phyloP scores from a whole-genome alignment of 2,329 filamentous ascomycete genomes.

The Lachnellula arida region DNA sequence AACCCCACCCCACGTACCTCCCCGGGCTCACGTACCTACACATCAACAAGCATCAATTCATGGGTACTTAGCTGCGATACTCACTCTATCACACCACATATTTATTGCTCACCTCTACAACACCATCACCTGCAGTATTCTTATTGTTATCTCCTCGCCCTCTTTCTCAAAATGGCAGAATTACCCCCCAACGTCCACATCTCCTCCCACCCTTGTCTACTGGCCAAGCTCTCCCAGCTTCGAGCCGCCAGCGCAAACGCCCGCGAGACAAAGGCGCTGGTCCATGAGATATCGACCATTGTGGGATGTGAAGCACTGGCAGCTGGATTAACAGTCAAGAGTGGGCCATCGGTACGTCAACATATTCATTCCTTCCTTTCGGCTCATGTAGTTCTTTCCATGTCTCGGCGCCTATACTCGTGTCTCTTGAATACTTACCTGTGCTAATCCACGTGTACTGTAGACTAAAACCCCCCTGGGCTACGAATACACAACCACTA shows the following conservation, averaged over 20 bases:
- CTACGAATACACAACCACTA: slow-evolving; percentile 65
- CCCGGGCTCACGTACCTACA: neutral
- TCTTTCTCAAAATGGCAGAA: slow-evolving; percentile 22
- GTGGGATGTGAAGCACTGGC: slow-evolving; percentile 78
- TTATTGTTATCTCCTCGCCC: neutral
- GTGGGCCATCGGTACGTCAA: slow-evolving; percentile 57
- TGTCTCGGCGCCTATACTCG: neutral
- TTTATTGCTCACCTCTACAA: slow-evolving; percentile 5
- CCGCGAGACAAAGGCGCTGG: slow-evolving; percentile 72
- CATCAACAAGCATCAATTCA: neutral
- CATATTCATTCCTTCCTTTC: neutral
- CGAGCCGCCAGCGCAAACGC: slow-evolving; percentile 67
- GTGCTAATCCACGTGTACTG: slow-evolving; percentile 2
- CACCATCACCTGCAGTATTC: neutral
- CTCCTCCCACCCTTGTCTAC: slow-evolving; percentile 79
- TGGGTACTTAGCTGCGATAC: too few relatives aligned
- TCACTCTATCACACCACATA: neutral
- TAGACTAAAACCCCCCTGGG: slow-evolving; percentile 77
- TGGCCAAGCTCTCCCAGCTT: slow-evolving; percentile 84
- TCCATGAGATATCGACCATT: slow-evolving; percentile 83
- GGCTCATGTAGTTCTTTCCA: neutral
- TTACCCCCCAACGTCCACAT: slow-evolving; percentile 65
- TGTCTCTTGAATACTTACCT: slow-evolving; percentile 1
- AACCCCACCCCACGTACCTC: too few relatives aligned
- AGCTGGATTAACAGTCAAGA: slow-evolving; percentile 50